phyloP scores from a whole-genome alignment of 73 alveolate species.

The Paramecium caudatum region DNA sequence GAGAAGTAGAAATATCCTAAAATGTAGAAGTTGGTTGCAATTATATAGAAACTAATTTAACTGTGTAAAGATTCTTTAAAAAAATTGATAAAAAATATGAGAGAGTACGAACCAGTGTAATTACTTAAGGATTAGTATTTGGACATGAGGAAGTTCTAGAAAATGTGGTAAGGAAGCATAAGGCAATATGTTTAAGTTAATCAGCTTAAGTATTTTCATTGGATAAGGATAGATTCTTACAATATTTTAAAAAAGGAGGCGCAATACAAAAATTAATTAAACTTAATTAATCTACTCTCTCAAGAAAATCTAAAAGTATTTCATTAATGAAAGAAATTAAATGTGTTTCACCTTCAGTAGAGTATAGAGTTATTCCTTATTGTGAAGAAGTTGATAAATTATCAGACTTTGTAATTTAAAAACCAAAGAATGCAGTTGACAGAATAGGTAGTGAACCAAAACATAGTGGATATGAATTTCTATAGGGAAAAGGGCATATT shows the following conservation, averaged over 20 bases:
- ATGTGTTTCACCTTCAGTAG: neutral
- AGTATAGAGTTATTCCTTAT: slow-evolving; percentile 34
- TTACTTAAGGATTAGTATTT: slow-evolving; percentile 15
- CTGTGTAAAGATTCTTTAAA: neutral
- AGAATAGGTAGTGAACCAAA: slow-evolving; percentile 15
- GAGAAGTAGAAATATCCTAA: slow-evolving; percentile 58
- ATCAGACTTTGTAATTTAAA: slow-evolving; percentile 3
- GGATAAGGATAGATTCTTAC: slow-evolving; percentile 50
- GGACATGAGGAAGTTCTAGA: slow-evolving; percentile 48
- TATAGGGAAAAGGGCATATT: slow-evolving; percentile 53
- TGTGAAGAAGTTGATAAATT: slow-evolving; percentile 32
- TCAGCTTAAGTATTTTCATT: slow-evolving; percentile 14
- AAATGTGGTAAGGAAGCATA: slow-evolving; percentile 1
- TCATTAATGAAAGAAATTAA: neutral
- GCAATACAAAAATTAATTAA: slow-evolving; percentile 38
- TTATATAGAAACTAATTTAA: slow-evolving; percentile 9
- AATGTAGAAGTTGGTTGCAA: slow-evolving; percentile 5
- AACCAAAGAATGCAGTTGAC: slow-evolving; percentile 37
- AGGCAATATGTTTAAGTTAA: slow-evolving; percentile 14
- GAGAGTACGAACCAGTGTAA: slow-evolving; percentile 26
- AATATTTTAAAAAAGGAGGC: slow-evolving; percentile 13
- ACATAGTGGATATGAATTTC: slow-evolving; percentile 18
- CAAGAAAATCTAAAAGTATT: slow-evolving; percentile 16
- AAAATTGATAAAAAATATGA: slow-evolving; percentile 58
- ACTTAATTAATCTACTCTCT: neutral